These are phyloP conservation scores for Suillus tomentosus DNA, from an alignment of 768 basidiomycete species.

Conservation along the genomic window DNA sequence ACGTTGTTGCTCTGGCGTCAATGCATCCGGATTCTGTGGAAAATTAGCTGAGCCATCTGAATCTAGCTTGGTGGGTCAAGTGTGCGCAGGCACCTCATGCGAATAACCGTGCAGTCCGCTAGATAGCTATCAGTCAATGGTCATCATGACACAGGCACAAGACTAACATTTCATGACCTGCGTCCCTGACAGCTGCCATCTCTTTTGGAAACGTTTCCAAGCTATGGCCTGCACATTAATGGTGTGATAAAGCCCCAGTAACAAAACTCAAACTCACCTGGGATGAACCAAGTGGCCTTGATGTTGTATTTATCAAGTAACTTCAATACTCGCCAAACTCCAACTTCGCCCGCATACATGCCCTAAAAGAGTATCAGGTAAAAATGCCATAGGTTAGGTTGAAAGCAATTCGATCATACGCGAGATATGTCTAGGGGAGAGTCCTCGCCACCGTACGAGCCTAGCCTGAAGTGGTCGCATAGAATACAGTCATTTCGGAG, in stretches of 20 bases:
- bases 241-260: conserved; percentile 2
- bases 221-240: conserved; percentile 49
- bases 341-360: conserved; percentile 74
- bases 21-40: conserved; percentile 53
- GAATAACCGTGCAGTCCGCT: conserved; percentile 69
- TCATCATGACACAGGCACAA: conserved; percentile 6
- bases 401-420: conserved; percentile 30
- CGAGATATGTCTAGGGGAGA: conserved; percentile 66
- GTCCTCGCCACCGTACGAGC: conserved; percentile 69
- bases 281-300: conserved; percentile 73
- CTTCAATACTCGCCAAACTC: conserved; percentile 62
- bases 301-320: conserved; percentile 66
- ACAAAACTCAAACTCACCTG: conserved; percentile 40
- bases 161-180: conserved; percentile 63
- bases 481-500: conserved; percentile 1
- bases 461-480: conserved; percentile 44
- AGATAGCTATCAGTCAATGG: not conserved
- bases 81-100: conserved; percentile 47
- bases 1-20: conserved; percentile 64
- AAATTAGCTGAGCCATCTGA: not conserved
- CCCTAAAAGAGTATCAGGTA: conserved; percentile 36
- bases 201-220: conserved; percentile 70
- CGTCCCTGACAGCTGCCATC: conserved; percentile 65
- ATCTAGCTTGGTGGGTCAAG: not conserved
- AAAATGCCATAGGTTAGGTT: not conserved